Percentiles rank a stretch among this genome's conserved stretches.
phyloP scores from a whole-genome alignment of 208 protist species.

The Crithidia sp. region DNA sequence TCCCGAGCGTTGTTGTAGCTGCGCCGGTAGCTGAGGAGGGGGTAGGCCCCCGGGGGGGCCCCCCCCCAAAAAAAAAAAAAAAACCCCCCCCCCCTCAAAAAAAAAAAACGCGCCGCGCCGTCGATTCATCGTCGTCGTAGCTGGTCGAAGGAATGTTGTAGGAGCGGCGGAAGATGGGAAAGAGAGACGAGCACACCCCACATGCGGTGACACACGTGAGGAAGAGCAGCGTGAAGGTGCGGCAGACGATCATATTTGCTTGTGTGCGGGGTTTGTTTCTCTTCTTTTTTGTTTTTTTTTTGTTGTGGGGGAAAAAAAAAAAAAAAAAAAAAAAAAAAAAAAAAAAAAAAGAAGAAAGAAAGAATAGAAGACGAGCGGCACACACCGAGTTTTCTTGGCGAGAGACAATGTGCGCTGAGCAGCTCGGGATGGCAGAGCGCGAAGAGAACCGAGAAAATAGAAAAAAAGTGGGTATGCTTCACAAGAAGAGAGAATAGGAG shows the following conservation, averaged over 20 bases:
- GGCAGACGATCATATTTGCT: constrained; percentile 23
- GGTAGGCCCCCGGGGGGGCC: not conserved
- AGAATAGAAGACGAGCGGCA: not conserved
- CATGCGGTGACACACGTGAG: constrained; percentile 18
- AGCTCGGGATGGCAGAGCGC: not conserved
- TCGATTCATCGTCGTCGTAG: not conserved
- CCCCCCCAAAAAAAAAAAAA: too few relatives aligned
- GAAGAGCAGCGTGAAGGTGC: constrained; percentile 14
- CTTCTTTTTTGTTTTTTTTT: not conserved
- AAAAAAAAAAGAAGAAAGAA: not conserved
- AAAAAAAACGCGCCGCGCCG: too few relatives aligned
- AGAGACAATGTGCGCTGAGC: too few relatives aligned
- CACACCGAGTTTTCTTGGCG: too few relatives aligned
- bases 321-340: not conserved
- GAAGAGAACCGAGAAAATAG: not conserved
- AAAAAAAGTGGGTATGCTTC: too few relatives aligned
- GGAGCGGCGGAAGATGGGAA: constrained; percentile 19
- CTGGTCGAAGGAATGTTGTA: not conserved
- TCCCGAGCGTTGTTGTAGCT: constrained; percentile 10
- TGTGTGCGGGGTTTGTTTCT: not conserved
- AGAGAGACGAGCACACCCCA: constrained; percentile 27
- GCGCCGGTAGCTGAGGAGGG: not conserved
- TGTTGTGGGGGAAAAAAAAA: not conserved
- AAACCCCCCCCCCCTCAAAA: too few relatives aligned
- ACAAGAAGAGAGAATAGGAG: too few relatives aligned